These are phyloP conservation scores for Russula olivacea DNA, from an alignment of 768 basidiomycete species.

Conservation along the genomic window DNA sequence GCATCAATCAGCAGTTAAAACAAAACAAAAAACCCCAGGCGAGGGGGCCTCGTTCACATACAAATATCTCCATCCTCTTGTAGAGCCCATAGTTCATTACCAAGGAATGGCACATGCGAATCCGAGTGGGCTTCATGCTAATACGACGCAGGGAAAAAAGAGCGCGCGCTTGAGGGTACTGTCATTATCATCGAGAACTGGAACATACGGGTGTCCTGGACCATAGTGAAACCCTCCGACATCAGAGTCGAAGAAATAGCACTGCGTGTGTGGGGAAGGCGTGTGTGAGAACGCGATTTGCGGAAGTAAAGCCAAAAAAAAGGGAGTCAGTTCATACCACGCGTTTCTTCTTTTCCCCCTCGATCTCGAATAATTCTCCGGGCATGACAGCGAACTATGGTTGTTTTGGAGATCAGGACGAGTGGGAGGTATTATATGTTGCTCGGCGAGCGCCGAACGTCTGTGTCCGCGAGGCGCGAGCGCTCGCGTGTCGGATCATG, in stretches of 20 bases:
- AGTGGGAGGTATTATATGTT: background rate
- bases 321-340: slow-evolving; percentile 53
- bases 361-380: slow-evolving; percentile 33
- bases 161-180: slow-evolving; percentile 17
- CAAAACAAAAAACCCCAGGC: no score
- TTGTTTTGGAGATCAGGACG: background rate
- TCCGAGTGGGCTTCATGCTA: slow-evolving; percentile 96
- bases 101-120: slow-evolving; percentile 98
- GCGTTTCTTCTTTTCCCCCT: slow-evolving; percentile 80
- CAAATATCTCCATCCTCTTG: slow-evolving; percentile 99
- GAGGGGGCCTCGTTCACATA: slow-evolving; percentile 39
- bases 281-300: background rate
- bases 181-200: background rate
- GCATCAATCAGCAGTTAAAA: slow-evolving; percentile 7
- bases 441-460: slow-evolving; percentile 19
- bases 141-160: slow-evolving; percentile 9
- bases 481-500: background rate
- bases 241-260: slow-evolving; percentile 99
- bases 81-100: slow-evolving; percentile 99
- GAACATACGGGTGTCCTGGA: slow-evolving; percentile 82
- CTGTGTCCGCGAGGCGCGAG: slow-evolving; percentile 13
- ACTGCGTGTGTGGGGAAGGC: slow-evolving; percentile 41
- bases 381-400: slow-evolving; percentile 26
- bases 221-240: slow-evolving; percentile 99
- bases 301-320: background rate